Conservation (phyloP, 1,284 basidiomycete species). For the Kwoniella shivajii region DNA sequence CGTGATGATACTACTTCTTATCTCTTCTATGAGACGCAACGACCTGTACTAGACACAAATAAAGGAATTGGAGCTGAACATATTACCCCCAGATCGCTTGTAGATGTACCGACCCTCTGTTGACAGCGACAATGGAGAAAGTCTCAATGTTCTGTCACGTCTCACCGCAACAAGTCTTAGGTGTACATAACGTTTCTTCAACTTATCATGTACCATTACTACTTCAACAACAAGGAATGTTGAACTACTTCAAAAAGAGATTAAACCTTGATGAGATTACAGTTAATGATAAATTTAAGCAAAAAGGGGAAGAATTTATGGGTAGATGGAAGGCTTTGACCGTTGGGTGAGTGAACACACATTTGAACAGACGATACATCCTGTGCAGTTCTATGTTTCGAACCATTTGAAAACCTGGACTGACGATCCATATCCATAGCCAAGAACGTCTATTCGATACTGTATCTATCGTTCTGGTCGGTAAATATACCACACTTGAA, state of each 20-base stretch:
- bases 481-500: slow-evolving; percentile 96
- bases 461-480: slow-evolving; percentile 89
- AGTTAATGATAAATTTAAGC: slow-evolving; percentile 62
- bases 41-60: too few species aligned
- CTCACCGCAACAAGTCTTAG: slow-evolving; percentile 86
- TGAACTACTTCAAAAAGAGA: slow-evolving; percentile 79
- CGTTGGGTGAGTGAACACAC: slow-evolving; percentile 60
- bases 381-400: too few species aligned
- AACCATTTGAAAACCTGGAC: neutral
- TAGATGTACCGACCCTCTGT: slow-evolving; percentile 69
- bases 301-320: slow-evolving; percentile 68
- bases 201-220: slow-evolving; percentile 97
- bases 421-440: neutral
- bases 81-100: slow-evolving; percentile 99
- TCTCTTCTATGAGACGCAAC: too few species aligned
- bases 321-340: slow-evolving; percentile 83
- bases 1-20: neutral
- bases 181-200: slow-evolving; percentile 93
- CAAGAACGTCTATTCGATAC: slow-evolving; percentile 74
- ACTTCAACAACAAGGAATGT: slow-evolving; percentile 87
- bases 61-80: too few species aligned
- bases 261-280: slow-evolving; percentile 69
- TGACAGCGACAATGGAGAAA: slow-evolving; percentile 85
- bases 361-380: too few species aligned
- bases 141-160: slow-evolving; percentile 99